Conservation (phyloP, 2,329 filamentous ascomycete species). For the Monosporascus sp. region DNA sequence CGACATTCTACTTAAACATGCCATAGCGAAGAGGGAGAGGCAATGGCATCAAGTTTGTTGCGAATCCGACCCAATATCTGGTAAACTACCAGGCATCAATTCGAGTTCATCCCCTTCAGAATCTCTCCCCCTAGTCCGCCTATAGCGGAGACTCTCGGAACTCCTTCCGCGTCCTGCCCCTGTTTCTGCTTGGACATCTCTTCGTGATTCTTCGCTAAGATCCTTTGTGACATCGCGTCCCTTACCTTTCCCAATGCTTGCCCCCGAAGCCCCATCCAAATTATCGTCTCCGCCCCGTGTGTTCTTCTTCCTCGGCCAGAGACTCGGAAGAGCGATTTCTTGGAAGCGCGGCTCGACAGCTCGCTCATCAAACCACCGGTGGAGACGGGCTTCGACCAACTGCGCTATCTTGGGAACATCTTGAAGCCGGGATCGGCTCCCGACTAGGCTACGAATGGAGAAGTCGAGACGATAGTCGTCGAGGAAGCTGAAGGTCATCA, state of each 20-base stretch:
- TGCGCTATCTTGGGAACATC: constrained; percentile 87
- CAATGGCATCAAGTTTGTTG: neutral
- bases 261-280: constrained; percentile 35
- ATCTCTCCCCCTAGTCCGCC: constrained; percentile 29
- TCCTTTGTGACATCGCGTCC: constrained; percentile 49
- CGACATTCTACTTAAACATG: too few species aligned
- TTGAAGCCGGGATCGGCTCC: constrained; percentile 72
- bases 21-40: too few species aligned
- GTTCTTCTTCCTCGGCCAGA: constrained; percentile 83
- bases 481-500: constrained; percentile 89
- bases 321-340: constrained; percentile 73
- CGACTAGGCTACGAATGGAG: constrained; percentile 72
- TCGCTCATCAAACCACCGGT: constrained; percentile 83
- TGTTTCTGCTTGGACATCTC: constrained; percentile 41
- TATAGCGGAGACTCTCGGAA: constrained; percentile 30
- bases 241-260: constrained; percentile 47
- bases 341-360: constrained; percentile 83
- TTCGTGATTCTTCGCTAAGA: constrained; percentile 43
- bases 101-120: constrained; percentile 27
- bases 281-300: constrained; percentile 66
- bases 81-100: constrained; percentile 43
- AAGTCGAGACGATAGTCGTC: constrained; percentile 84
- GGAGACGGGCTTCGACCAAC: constrained; percentile 71
- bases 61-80: constrained; percentile 29
- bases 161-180: constrained; percentile 29